Evolutionary conservation across 192 early-diverging fungal genomes (phyloP).

Genomic region (Chytriomyces confervae): DNA sequence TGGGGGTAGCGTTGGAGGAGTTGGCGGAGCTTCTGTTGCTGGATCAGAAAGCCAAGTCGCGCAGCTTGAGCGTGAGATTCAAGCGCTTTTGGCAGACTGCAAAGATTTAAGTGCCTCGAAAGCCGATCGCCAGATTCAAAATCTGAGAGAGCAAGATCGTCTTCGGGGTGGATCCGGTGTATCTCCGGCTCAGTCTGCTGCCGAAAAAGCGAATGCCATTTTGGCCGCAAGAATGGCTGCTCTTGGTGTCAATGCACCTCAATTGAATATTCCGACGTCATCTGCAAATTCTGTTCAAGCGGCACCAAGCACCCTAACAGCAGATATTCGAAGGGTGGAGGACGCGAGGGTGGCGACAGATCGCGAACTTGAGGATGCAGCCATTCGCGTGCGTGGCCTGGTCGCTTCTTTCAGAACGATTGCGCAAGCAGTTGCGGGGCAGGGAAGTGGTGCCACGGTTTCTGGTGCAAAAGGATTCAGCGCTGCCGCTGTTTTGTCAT

Average conservation of each 20-base stretch:
- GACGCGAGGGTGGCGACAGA: constrained; percentile 32
- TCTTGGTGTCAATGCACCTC: constrained; percentile 49
- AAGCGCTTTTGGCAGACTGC: constrained; percentile 39
- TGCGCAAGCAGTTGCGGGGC: constrained; percentile 6
- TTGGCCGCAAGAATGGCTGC: constrained; percentile 59
- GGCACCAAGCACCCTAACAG: constrained; percentile 15
- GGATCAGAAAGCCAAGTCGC: constrained; percentile 27
- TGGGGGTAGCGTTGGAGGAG: background rate
- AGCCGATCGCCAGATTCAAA: constrained; percentile 36
- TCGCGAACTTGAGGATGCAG: constrained; percentile 49
- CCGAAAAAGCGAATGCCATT: constrained; percentile 47
- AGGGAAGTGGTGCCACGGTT: constrained; percentile 2
- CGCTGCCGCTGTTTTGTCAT: constrained; percentile 21
- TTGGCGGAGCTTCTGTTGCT: background rate
- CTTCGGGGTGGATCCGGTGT: constrained; percentile 24
- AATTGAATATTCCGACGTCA: constrained; percentile 28
- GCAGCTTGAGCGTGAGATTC: constrained; percentile 46
- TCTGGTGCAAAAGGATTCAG: constrained; percentile 32
- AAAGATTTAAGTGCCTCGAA: constrained; percentile 19
- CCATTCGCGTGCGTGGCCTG: constrained; percentile 37
- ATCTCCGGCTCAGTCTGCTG: constrained; percentile 17
- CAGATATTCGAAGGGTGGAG: constrained; percentile 48
- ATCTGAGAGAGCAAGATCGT: constrained; percentile 26
- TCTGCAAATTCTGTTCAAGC: constrained; percentile 6
- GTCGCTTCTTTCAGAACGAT: constrained; percentile 28